These are phyloP conservation scores for Saccharomyces eubayanus DNA, from an alignment of 805 yeast species.

Conservation along the genomic window DNA sequence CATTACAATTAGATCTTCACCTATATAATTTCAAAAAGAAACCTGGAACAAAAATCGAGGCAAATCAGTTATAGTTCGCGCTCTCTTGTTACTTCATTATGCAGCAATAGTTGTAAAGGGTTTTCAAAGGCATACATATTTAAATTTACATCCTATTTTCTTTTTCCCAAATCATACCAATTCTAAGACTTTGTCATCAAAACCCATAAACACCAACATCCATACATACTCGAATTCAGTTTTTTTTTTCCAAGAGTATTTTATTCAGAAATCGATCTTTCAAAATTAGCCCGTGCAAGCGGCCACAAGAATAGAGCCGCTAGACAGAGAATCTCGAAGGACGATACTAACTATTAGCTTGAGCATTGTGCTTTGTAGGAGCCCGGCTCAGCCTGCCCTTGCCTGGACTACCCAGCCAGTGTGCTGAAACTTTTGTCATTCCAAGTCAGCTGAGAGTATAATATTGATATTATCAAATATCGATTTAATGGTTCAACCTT, in stretches of 20 bases:
- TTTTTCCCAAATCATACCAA: not conserved
- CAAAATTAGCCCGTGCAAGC: not conserved
- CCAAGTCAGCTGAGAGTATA: constrained; percentile 11
- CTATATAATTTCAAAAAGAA: not conserved
- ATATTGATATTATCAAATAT: not conserved
- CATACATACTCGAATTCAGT: too few species aligned
- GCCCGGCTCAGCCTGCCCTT: not conserved
- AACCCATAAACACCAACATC: not conserved
- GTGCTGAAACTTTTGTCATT: not conserved
- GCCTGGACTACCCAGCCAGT: not conserved
- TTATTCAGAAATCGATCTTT: too few species aligned
- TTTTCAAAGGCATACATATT: not conserved
- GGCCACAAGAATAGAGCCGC: not conserved
- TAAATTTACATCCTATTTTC: not conserved
- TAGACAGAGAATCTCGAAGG: not conserved
- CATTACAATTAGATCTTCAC: not conserved
- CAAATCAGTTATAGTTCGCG: not conserved
- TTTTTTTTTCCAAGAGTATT: too few species aligned
- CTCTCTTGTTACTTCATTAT: not conserved
- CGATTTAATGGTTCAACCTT: not conserved
- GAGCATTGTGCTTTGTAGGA: not conserved
- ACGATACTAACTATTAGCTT: not conserved
- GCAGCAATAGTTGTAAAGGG: not conserved
- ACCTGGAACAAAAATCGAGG: not conserved
- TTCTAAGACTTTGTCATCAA: not conserved